These are phyloP conservation scores for Yarrowia porcina DNA, from an alignment of 805 yeast genomes.

Conservation along the genomic window DNA sequence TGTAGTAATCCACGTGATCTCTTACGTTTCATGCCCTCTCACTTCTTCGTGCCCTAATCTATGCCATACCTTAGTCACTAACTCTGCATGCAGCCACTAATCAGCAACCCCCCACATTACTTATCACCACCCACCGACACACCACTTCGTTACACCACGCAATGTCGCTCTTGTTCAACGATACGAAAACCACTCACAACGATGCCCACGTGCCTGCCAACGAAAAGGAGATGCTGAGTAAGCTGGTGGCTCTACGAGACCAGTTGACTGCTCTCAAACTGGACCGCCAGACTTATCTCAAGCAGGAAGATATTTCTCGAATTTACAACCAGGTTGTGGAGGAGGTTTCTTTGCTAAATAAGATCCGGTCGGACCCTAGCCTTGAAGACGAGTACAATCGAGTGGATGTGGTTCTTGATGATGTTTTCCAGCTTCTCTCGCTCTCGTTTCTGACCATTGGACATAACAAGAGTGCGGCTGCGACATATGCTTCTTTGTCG, in stretches of 20 bases:
- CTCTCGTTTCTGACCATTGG: slow-evolving; percentile 92
- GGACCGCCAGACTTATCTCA: slow-evolving; percentile 39
- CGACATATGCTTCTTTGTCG: slow-evolving; percentile 83
- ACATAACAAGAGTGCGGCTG: slow-evolving; percentile 83
- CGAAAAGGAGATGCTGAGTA: slow-evolving; percentile 36
- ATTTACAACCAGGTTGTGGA: slow-evolving; percentile 35
- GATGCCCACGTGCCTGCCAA: slow-evolving; percentile 34
- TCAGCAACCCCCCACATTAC: not conserved
- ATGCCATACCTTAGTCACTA: no score
- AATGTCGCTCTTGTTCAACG: not conserved
- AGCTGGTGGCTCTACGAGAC: slow-evolving; percentile 34
- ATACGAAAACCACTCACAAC: not conserved
- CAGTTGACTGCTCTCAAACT: slow-evolving; percentile 36
- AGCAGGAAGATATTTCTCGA: slow-evolving; percentile 36
- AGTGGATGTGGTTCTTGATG: slow-evolving; percentile 78
- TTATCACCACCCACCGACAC: not conserved
- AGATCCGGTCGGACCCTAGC: slow-evolving; percentile 36
- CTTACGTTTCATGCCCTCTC: no score
- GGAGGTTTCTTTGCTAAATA: slow-evolving; percentile 36
- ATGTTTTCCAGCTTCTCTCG: slow-evolving; percentile 82
- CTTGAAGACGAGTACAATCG: slow-evolving; percentile 36
- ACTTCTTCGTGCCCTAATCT: no score
- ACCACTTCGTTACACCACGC: not conserved
- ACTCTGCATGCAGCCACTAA: not conserved
- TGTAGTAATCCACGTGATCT: no score